Conservation (phyloP, 2,329 filamentous ascomycete genomes). For the Paramyrothecium sp. region DNA sequence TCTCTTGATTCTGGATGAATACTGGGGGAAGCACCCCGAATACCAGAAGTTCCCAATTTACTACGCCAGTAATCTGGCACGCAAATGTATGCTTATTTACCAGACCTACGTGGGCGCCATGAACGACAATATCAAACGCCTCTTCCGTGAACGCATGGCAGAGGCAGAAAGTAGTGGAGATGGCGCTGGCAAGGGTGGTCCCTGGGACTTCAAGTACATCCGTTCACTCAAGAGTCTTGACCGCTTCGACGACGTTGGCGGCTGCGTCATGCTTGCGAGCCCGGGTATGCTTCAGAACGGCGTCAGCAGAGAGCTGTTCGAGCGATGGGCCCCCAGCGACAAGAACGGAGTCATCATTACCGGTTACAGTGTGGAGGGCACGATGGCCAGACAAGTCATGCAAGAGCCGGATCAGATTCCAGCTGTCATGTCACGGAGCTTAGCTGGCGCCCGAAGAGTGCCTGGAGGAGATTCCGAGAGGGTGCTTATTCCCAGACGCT, state of each 20-base stretch:
- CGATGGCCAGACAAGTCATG: slow-evolving; percentile 95
- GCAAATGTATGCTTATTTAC: slow-evolving; percentile 98
- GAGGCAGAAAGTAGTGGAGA: slow-evolving; percentile 82
- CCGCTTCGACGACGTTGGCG: slow-evolving; percentile 91
- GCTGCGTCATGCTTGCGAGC: slow-evolving; percentile 95
- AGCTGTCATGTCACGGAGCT: slow-evolving; percentile 80
- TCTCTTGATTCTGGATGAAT: slow-evolving; percentile 92
- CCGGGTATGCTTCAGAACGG: slow-evolving; percentile 99
- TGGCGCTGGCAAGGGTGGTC: slow-evolving; percentile 72
- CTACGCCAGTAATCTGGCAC: slow-evolving; percentile 91
- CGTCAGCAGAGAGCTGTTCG: slow-evolving; percentile 86
- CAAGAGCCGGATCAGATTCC: slow-evolving; percentile 94
- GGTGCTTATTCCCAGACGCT: slow-evolving; percentile 86
- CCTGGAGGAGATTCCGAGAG: slow-evolving; percentile 75
- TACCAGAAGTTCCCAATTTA: slow-evolving; percentile 93
- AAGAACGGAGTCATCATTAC: slow-evolving; percentile 99
- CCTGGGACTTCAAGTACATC: slow-evolving; percentile 97
- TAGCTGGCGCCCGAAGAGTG: slow-evolving; percentile 59
- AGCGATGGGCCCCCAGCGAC: slow-evolving; percentile 93
- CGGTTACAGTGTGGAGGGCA: slow-evolving; percentile 96
- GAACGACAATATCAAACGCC: slow-evolving; percentile 97
- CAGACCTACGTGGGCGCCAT: slow-evolving; percentile 97
- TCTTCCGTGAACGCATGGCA: slow-evolving; percentile 91
- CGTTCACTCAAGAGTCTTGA: slow-evolving; percentile 90
- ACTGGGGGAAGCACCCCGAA: slow-evolving; percentile 88